Conservation (phyloP, 2,329 filamentous ascomycete genomes). For the Aspergillus costaricaensis region DNA sequence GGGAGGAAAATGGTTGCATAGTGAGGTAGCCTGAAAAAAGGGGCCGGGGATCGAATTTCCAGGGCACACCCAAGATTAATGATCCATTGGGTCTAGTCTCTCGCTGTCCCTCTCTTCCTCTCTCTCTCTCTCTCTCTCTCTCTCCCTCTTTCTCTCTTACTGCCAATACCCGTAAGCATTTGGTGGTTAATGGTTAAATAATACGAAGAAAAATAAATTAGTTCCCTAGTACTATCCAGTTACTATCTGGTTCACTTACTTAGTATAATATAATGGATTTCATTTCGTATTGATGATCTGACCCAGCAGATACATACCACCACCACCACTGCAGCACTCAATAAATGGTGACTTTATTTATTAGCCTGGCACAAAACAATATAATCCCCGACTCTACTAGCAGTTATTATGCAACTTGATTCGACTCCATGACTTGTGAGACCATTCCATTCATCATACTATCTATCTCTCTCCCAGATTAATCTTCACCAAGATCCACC, state of each 20-base stretch:
- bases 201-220: background rate
- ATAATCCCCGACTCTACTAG: background rate
- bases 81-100: background rate
- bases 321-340: background rate
- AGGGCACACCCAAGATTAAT: background rate
- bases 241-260: too few relatives aligned
- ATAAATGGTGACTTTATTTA: background rate
- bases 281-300: background rate
- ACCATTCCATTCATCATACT: background rate
- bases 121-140: too few relatives aligned
- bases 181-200: too few relatives aligned
- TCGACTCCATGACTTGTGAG: background rate
- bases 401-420: background rate
- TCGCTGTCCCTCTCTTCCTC: too few relatives aligned
- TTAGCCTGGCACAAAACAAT: background rate
- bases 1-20: background rate
- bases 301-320: background rate
- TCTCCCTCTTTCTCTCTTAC: too few relatives aligned
- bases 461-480: conserved; percentile 6
- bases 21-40: conserved; percentile 15
- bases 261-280: too few relatives aligned
- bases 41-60: conserved; percentile 8
- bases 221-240: background rate
- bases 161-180: too few relatives aligned
- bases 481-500: conserved; percentile 15